phyloP scores from a whole-genome alignment of 495 filamentous ascomycete species.

The Bacidia rubella region DNA sequence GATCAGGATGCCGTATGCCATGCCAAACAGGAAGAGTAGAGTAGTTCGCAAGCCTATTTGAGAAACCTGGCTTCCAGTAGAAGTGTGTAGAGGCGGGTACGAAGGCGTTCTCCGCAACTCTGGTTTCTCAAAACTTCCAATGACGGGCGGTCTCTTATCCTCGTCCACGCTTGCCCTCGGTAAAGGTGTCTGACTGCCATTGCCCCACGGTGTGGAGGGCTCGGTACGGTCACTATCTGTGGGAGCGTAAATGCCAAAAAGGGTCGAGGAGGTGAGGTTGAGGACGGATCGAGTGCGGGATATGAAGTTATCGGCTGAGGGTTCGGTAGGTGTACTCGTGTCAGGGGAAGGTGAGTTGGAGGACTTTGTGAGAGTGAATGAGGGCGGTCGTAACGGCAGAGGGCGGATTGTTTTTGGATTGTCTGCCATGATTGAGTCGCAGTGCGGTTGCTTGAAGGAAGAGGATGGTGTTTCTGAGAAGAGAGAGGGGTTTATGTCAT shows the following conservation, averaged over 20 bases:
- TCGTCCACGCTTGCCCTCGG: slow-evolving; percentile 17
- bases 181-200: slow-evolving; percentile 51
- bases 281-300: slow-evolving; percentile 58
- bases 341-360: slow-evolving; percentile 38
- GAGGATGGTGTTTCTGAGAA: slow-evolving; percentile 28
- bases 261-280: slow-evolving; percentile 78
- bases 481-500: background rate
- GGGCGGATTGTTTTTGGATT: slow-evolving; percentile 51
- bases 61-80: slow-evolving; percentile 21
- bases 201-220: slow-evolving; percentile 52
- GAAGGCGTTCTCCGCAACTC: slow-evolving; percentile 15
- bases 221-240: slow-evolving; percentile 44
- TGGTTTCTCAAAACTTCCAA: slow-evolving; percentile 13
- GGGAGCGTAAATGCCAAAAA: slow-evolving; percentile 80
- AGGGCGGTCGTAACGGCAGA: slow-evolving; percentile 62
- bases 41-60: slow-evolving; percentile 39
- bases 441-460: no score
- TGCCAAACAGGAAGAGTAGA: slow-evolving; percentile 67
- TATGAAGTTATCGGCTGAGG: slow-evolving; percentile 20
- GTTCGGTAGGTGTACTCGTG: slow-evolving; percentile 33
- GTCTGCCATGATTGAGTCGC: slow-evolving; percentile 17
- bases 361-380: slow-evolving; percentile 35
- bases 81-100: slow-evolving; percentile 15
- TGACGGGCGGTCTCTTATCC: slow-evolving; percentile 11
- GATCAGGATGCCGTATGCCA: slow-evolving; percentile 73